Base-by-base conservation (phyloP, 495 filamentous ascomycete species). In the Penicillium maclennaniae region DNA sequence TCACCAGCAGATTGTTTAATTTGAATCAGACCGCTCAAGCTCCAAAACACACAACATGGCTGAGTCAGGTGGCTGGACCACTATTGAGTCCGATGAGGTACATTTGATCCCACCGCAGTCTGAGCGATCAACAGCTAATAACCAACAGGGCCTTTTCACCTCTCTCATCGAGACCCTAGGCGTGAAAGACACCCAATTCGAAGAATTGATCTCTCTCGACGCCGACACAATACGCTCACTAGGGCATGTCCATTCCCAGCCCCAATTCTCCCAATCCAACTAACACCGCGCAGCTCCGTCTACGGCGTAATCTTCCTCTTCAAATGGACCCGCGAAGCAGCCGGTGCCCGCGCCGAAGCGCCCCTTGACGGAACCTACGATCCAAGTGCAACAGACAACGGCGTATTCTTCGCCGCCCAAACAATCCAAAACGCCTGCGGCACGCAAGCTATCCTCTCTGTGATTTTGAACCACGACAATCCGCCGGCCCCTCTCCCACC, bases 241-340 rank as follows among this genome's bases (percentile, higher is more conserved):
- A 48, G 78, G 72, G 79, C 77, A 69, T 23, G 36, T 37, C 48
- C 34, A 14, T n/a, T 25, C 45, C 47, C 26, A 28, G 3, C 21
- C 36, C 19, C 17, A 21, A 51, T 15, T 52, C 21, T 40, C 23
- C 31, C 21, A 28, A 54, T 21, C 42, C 37, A 54, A 31, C 52
- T 55, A 64, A 62, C 42, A 50, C 42, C 36, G 28, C 42, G 48
- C 28, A 86, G 87, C 56, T 87, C 90, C 39, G 82, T 96, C 56
- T 96, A 97, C 75, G 93, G 93, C 68, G 91, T 97, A 57, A 97
- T 99, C 68, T 97, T 99, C 75, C 90, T 99, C 68, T 99, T 99
- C 84, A 97, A 96, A 77, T 99, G 88, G 75, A 89, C 87, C 20
- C 88, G 87, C 40, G 87, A 88, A 68, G 76, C 83, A 51, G 82